A percentile compares a stretch with the other conserved stretches of the same genome.
Conservation (phyloP, 2,329 filamentous ascomycete genomes). For the Shiraia bambusicola region DNA sequence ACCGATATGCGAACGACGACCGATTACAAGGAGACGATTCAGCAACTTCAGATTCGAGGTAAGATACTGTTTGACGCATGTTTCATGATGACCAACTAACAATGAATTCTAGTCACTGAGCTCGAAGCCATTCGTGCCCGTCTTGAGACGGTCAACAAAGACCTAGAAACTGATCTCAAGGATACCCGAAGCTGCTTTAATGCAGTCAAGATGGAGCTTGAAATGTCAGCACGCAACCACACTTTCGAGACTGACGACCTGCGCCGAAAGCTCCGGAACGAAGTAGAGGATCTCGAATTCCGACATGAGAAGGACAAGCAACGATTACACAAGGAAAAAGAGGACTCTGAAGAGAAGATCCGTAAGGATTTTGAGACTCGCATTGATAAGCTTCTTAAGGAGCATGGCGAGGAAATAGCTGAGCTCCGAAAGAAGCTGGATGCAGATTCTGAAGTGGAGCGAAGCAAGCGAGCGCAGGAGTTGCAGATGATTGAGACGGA, state of each 20-base stretch:
- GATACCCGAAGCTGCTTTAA: conserved; percentile 56
- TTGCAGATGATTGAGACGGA: conserved; percentile 64
- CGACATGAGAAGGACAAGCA: conserved; percentile 60
- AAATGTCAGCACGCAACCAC: conserved; percentile 55
- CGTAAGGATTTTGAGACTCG: conserved; percentile 54
- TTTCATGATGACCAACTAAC: conserved; percentile 2
- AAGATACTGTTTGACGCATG: conserved; percentile 37
- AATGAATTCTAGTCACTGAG: conserved; percentile 52
- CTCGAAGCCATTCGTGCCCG: conserved; percentile 57
- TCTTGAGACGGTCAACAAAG: conserved; percentile 54
- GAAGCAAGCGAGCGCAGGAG: conserved; percentile 60
- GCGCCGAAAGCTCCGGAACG: conserved; percentile 56
- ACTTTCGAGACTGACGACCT: conserved; percentile 56
- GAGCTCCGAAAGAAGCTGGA: conserved; percentile 64
- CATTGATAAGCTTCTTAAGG: conserved; percentile 58
- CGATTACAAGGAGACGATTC: conserved; percentile 71
- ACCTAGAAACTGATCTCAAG: conserved; percentile 69
- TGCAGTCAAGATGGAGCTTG: conserved; percentile 51
- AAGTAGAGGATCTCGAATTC: conserved; percentile 57
- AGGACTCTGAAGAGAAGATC: conserved; percentile 48
- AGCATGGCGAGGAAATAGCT: conserved; percentile 68
- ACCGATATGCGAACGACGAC: conserved; percentile 67
- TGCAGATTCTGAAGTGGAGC: conserved; percentile 67
- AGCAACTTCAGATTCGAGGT: conserved; percentile 75
- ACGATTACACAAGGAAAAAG: conserved; percentile 55